Evolutionary conservation across 2,329 filamentous ascomycete species (phyloP).

Genomic region (Alternaria gansuensis): DNA sequence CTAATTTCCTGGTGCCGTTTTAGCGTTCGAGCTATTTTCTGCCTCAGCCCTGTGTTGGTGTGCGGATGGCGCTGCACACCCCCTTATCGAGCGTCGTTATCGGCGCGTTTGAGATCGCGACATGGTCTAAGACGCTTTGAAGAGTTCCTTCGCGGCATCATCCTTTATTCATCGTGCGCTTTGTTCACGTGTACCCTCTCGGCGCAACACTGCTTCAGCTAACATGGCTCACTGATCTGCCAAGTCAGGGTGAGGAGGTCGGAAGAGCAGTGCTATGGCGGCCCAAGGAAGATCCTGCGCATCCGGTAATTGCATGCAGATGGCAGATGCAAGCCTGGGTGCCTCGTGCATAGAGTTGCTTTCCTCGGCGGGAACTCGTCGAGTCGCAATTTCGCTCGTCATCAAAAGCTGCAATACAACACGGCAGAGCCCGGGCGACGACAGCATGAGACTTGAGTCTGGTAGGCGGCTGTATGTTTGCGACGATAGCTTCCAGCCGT

Average conservation of each 20-base stretch:
- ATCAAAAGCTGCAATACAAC: slow-evolving; percentile 27
- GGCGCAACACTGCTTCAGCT: neutral
- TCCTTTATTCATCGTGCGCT: neutral
- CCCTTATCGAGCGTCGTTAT: slow-evolving; percentile 32
- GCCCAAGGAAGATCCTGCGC: slow-evolving; percentile 11
- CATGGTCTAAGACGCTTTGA: slow-evolving; percentile 1
- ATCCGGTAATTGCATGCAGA: slow-evolving; percentile 32
- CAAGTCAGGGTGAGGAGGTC: neutral
- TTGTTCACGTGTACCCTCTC: neutral
- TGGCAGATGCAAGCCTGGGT: slow-evolving; percentile 23
- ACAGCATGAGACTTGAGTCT: slow-evolving; percentile 2
- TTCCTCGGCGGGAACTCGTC: slow-evolving; percentile 25
- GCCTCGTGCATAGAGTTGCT: slow-evolving; percentile 24
- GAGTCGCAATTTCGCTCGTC: slow-evolving; percentile 41
- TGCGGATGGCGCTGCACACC: slow-evolving; percentile 24
- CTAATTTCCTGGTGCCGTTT: slow-evolving; percentile 36
- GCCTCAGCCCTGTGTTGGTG: slow-evolving; percentile 24
- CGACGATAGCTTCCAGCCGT: slow-evolving; percentile 2
- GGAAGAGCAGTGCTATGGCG: slow-evolving; percentile 3
- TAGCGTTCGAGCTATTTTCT: slow-evolving; percentile 38
- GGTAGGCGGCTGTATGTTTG: slow-evolving; percentile 11
- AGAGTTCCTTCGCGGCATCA: neutral
- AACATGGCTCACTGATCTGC: neutral
- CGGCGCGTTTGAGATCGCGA: slow-evolving; percentile 25
- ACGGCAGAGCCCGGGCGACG: slow-evolving; percentile 17